These are phyloP conservation scores for Ananas comosus DNA, from an alignment of 176 grass and related monocot species.

Conservation along the genomic window DNA sequence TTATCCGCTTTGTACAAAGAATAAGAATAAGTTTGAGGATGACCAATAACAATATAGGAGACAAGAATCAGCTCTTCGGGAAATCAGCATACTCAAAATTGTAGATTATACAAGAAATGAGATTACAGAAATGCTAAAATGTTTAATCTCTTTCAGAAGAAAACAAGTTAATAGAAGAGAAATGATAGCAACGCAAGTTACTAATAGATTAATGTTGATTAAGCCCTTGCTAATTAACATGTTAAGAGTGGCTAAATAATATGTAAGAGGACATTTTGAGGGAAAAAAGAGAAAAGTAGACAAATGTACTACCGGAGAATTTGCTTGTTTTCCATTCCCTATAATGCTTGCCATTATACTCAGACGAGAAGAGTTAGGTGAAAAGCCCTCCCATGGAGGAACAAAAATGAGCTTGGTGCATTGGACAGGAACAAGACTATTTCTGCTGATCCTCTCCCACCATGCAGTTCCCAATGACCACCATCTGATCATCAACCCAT, in stretches of 20 bases:
- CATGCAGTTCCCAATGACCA: slow-evolving; percentile 90
- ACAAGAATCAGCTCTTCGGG: not conserved
- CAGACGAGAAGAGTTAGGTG: slow-evolving; percentile 73
- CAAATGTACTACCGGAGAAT: slow-evolving; percentile 38
- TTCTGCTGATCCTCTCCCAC: slow-evolving; percentile 93
- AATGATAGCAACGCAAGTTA: not conserved
- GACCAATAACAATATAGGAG: not conserved
- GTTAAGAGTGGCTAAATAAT: slow-evolving; percentile 12
- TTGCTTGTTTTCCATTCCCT: slow-evolving; percentile 46
- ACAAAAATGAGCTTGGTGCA: slow-evolving; percentile 97
- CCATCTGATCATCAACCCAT: slow-evolving; percentile 99
- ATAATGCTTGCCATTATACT: slow-evolving; percentile 76
- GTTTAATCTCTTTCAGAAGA: too few relatives aligned
- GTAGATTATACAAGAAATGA: too few relatives aligned
- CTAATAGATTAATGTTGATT: too few relatives aligned
- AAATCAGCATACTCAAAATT: too few relatives aligned
- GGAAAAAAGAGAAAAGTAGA: slow-evolving; percentile 7
- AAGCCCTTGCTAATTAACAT: not conserved
- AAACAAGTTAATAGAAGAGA: not conserved
- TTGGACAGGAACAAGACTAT: slow-evolving; percentile 75
- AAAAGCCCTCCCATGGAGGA: slow-evolving; percentile 97
- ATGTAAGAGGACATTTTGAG: slow-evolving; percentile 8
- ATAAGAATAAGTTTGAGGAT: not conserved
- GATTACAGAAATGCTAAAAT: too few relatives aligned
- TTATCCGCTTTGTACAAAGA: not conserved